Base-by-base conservation (phyloP, 2,329 filamentous ascomycete species). In the Elsinoe necatrix region DNA sequence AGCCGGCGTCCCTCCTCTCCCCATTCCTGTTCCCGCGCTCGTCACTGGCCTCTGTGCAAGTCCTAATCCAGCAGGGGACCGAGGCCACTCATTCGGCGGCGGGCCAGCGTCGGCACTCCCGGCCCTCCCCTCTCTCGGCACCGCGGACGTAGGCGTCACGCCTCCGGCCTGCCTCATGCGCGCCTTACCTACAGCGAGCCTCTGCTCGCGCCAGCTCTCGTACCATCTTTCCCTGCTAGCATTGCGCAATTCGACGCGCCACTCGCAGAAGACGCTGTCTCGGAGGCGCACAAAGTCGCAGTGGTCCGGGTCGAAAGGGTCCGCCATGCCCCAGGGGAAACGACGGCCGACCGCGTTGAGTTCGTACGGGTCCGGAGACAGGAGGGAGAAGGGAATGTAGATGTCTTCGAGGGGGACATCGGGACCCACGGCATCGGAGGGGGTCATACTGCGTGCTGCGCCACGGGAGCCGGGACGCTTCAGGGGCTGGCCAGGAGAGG, bases 291-390 rank as follows among this genome's bases (percentile, higher is more conserved):
- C 77, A 70, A 96, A 98, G 72, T 98, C 93, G 73, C 93, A 98
- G 73, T 98, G 93, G 64, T 87, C 82, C 27, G 84, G 79, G 66
- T 97, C 85, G 75, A 93, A 91, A 0, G 93, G 93, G 67, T 97
- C 89, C 3, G 93, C 93, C 64, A 96, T 95, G 5, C 93, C 93
- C 93, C 93, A 98, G 0, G 93, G 88, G 69, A 97, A 98, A 62
- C 86, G 85, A 59, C 93, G 87, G 45, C 93, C 93, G 14, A 87
- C 77, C 29, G 80, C 81, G 27, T 67, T 67, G 11, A 68, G 61
- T 65, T 95, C 88, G 72, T 97, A 95, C 41, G 88, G 81, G 69
- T 98, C 93, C 0, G 93, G 93, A 60, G 89, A 95, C 68, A 98
- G 86, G 68, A 96, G 88, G 39, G 90, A 95, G 67, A 97, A 83